A percentile compares a stretch with the other conserved stretches of the same genome.
These are phyloP conservation scores for Gossypium herbaceum DNA, from an alignment of 345 rosid species.

Conservation along the genomic window DNA sequence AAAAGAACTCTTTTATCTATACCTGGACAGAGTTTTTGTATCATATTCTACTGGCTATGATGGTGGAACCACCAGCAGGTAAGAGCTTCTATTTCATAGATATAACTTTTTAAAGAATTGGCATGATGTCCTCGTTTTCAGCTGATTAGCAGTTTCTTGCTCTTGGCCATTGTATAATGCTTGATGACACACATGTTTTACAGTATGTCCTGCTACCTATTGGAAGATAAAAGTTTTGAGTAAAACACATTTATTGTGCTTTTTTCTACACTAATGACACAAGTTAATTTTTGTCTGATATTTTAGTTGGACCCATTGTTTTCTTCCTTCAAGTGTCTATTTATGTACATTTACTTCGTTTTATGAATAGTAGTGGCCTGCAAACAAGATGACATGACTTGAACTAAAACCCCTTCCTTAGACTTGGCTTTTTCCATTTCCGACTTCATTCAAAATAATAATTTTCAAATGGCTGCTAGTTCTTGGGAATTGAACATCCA, in stretches of 20 bases:
- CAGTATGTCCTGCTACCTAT: not conserved
- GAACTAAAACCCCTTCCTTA: not conserved
- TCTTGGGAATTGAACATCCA: not conserved
- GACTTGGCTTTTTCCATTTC: not conserved
- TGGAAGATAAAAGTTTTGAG: not conserved
- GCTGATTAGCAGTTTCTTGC: not conserved
- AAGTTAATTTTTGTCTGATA: not conserved
- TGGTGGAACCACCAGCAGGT: slow-evolving; percentile 93
- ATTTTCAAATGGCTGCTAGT: not conserved
- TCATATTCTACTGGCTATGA: slow-evolving; percentile 92
- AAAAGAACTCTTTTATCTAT: slow-evolving; percentile 73
- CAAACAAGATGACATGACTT: not conserved
- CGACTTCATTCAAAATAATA: not conserved
- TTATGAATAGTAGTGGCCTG: not conserved
- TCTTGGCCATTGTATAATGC: not conserved
- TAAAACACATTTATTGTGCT: not conserved
- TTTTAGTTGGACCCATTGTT: not conserved
- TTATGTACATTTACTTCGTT: not conserved
- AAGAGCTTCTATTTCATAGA: slow-evolving; percentile 6
- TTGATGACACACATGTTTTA: not conserved
- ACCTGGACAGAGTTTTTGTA: slow-evolving; percentile 69
- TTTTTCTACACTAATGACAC: not conserved
- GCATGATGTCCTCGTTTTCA: not conserved
- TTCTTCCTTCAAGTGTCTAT: not conserved
- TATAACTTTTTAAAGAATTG: not conserved